Percentiles rank a stretch among this genome's conserved stretches.
These are phyloP conservation scores for Tricladium varicosporioides DNA, from an alignment of 2,329 filamentous ascomycete genomes.

Conservation along the genomic window DNA sequence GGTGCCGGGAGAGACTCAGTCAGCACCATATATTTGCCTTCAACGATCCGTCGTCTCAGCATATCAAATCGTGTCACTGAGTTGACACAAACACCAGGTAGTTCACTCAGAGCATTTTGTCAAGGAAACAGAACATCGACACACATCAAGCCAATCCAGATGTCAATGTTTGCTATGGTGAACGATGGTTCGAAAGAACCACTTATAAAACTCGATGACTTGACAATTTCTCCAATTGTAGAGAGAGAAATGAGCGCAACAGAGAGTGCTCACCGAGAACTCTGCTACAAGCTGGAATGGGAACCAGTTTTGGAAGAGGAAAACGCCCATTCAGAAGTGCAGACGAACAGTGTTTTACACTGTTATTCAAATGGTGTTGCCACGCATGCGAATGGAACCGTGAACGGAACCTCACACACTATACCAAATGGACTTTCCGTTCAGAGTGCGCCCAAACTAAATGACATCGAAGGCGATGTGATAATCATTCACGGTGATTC, in stretches of 20 bases:
- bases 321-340: constrained; percentile 15
- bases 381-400: neutral
- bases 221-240: constrained; percentile 42
- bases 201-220: constrained; percentile 38
- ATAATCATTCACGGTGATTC: constrained; percentile 24
- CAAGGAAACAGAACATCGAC: constrained; percentile 31
- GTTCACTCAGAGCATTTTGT: constrained; percentile 39
- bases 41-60: constrained; percentile 39
- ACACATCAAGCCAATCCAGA: constrained; percentile 38
- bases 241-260: constrained; percentile 33
- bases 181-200: constrained; percentile 32
- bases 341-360: constrained; percentile 4
- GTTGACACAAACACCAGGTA: constrained; percentile 38
- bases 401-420: neutral
- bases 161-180: constrained; percentile 39
- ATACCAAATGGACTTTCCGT: neutral
- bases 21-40: constrained; percentile 44
- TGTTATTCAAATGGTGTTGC: constrained; percentile 2
- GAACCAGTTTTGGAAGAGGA: constrained; percentile 34
- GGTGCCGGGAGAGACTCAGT: constrained; percentile 35
- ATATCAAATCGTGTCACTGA: constrained; percentile 37
- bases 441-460: too few relatives aligned
- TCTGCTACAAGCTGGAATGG: constrained; percentile 49
- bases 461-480: constrained; percentile 30
- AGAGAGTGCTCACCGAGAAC: constrained; percentile 37